Base-by-base conservation (phyloP, 768 basidiomycete genomes). In the Boletus vermiculosoides region DNA sequence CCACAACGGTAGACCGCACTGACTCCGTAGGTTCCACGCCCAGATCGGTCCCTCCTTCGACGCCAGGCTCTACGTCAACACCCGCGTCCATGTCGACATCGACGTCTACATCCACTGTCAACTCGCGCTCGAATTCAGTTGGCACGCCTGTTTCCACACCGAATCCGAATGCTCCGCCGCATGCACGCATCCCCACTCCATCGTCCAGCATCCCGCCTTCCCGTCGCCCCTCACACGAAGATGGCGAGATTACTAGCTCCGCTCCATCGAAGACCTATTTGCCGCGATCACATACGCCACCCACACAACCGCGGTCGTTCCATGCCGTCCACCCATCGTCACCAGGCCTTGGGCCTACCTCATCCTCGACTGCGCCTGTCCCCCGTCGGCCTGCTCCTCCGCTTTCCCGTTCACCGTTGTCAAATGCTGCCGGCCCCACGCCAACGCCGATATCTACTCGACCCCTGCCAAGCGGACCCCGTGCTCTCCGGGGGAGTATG, bases 231-330 rank as follows among this genome's bases (percentile, higher is more conserved):
- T 76, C 79, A 6, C 79, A 78, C 28, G 82, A 83, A 64, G 82
- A 83, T 41, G 82, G 81, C 5, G 82, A 83, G 65, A 82, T 83
- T 53, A 64, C 64, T 0, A 77, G 65, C 41, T 67, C 71, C n/a
- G 71, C 71, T 9, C 71, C 71, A n/a, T 69, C 66, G 30, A 75
- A 74, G 56, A 58, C 64, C 1, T 73, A 73, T 53, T 62, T 73
- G 11, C 76, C 75, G 0, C 76, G 71, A n/a, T 73, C 75, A 37
- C 73, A 78, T 55, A 73, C 78, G 1, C 74, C 80, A 0, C 78
- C 81, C 1, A 79, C 78, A 3, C 78, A 76, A 61, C 80, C 81
- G 30, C 78, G 82, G 5, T 78, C 76, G 4, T 78, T 79, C 59
- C 71, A 73, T 40, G 52, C 67, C 8, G 56, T 66, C 15, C 67